Evolutionary conservation across 768 basidiomycete genomes (phyloP).

Genomic region (Lyophyllum semitale): DNA sequence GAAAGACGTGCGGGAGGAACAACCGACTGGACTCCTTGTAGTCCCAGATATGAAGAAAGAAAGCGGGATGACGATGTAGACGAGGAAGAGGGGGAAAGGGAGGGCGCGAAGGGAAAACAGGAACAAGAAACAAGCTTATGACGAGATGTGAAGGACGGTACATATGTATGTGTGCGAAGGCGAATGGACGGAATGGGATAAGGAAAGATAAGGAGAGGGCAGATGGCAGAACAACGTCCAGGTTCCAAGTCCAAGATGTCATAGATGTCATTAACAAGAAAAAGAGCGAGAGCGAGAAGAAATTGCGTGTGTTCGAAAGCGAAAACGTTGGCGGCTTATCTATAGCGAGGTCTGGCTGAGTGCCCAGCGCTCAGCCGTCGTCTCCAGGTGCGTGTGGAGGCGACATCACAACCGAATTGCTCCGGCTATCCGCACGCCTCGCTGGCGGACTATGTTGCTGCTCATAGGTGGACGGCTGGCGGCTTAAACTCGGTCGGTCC

Average conservation of each 20-base stretch:
- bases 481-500: conserved; percentile 26
- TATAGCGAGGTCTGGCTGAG: conserved; percentile 1
- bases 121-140: not conserved
- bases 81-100: not conserved
- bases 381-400: conserved; percentile 30
- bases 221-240: conserved; percentile 13
- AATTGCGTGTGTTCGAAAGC: conserved; percentile 6
- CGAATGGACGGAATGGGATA: not conserved
- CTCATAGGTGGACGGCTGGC: conserved; percentile 23
- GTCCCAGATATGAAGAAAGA: not conserved
- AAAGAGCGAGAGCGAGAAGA: conserved; percentile 6
- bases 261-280: conserved; percentile 17
- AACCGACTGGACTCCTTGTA: not conserved
- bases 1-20: not conserved
- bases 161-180: not conserved
- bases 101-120: no score
- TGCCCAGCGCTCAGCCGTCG: conserved; percentile 1
- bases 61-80: not conserved
- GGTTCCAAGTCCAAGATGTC: conserved; percentile 12
- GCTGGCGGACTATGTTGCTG: conserved; percentile 11
- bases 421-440: conserved; percentile 31
- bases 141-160: not conserved
- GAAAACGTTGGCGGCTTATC: not conserved
- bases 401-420: conserved; percentile 39
- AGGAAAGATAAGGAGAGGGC: conserved; percentile 1